Conservation (phyloP, 2,329 filamentous ascomycete species). For the Clarireedia hainanense region DNA sequence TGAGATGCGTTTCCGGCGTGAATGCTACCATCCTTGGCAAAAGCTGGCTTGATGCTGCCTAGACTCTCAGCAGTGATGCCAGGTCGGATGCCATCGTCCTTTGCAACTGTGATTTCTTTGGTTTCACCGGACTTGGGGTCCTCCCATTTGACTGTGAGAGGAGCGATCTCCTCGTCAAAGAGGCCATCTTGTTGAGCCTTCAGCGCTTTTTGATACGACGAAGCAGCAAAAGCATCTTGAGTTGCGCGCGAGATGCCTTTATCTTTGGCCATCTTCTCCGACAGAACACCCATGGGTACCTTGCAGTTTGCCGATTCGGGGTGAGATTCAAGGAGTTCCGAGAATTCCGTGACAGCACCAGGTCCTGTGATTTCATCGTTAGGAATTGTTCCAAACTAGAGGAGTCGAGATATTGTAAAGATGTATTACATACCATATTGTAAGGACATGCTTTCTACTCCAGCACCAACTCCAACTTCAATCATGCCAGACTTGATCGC, state of each 20-base stretch:
- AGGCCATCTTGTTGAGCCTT: constrained; percentile 82
- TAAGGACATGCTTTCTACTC: constrained; percentile 91
- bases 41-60: constrained; percentile 84
- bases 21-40: constrained; percentile 85
- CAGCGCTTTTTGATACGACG: constrained; percentile 82
- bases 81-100: constrained; percentile 79
- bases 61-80: constrained; percentile 83
- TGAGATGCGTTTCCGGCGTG: constrained; percentile 95
- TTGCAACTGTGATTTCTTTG: constrained; percentile 72
- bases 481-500: constrained; percentile 89
- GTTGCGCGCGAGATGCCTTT: constrained; percentile 60
- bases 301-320: constrained; percentile 89
- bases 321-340: constrained; percentile 74
- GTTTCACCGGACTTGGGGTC: constrained; percentile 86
- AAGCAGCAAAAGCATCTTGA: constrained; percentile 92
- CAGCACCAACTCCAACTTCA: constrained; percentile 86
- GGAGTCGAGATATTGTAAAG: background rate
- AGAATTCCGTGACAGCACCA: constrained; percentile 84
- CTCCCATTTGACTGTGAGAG: constrained; percentile 77
- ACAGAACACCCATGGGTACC: constrained; percentile 91
- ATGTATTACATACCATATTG: constrained; percentile 64
- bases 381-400: background rate
- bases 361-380: constrained; percentile 43
- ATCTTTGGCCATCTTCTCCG: constrained; percentile 90
- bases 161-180: constrained; percentile 85